Percentiles rank a stretch among this genome's conserved stretches.
Conservation (phyloP, 2,329 filamentous ascomycete genomes). For the Ambrosiella xylebori region DNA sequence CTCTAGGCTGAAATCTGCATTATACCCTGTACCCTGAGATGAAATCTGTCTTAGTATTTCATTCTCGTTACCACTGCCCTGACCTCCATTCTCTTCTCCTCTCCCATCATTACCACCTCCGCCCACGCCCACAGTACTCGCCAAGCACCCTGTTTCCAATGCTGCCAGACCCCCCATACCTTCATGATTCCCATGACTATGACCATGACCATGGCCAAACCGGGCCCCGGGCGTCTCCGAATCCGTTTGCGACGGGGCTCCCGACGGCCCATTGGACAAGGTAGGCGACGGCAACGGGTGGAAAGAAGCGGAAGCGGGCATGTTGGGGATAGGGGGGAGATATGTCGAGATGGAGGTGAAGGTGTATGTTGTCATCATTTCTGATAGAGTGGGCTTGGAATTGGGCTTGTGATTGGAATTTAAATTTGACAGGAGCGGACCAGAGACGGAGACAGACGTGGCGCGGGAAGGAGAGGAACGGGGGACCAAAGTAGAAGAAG, state of each 20-base stretch:
- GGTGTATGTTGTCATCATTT: background rate
- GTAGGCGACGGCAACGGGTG: conserved; percentile 19
- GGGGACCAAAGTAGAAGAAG: background rate
- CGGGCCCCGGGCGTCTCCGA: conserved; percentile 16
- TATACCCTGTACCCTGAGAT: conserved; percentile 23
- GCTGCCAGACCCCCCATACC: background rate
- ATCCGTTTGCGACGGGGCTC: conserved; percentile 20
- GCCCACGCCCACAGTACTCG: conserved; percentile 15
- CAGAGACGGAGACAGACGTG: background rate
- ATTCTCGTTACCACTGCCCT: background rate
- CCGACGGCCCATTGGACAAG: conserved; percentile 18
- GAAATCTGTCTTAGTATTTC: conserved; percentile 11
- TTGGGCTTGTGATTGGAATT: background rate
- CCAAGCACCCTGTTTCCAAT: background rate
- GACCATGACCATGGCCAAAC: background rate
- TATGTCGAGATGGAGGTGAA: background rate
- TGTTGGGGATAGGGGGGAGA: background rate
- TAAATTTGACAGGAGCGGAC: background rate
- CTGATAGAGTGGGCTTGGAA: background rate
- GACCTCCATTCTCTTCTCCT: background rate
- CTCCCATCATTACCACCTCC: conserved; percentile 6
- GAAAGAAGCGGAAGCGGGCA: background rate
- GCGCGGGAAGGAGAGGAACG: background rate
- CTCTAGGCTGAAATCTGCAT: conserved; percentile 37
- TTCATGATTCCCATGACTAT: background rate